Percentiles rank a stretch among this genome's conserved stretches.
phyloP scores from a whole-genome alignment of 768 basidiomycete species.

The Pleurotus platypus region DNA sequence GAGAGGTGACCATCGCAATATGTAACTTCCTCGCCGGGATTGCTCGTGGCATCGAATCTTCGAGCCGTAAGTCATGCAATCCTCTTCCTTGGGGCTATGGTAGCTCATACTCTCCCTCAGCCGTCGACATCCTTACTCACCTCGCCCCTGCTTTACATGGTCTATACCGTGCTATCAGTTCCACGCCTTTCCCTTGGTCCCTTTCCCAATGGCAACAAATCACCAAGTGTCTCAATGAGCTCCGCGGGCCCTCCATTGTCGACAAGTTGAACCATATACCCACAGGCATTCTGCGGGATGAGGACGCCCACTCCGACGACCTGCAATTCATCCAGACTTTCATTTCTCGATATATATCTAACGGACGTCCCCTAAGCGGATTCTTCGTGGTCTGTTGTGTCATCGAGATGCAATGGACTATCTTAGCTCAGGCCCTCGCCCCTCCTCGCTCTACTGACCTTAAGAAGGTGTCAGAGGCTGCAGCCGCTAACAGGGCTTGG shows the following conservation, averaged over 20 bases:
- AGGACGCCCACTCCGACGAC: conserved; percentile 43
- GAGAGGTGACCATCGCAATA: conserved; percentile 54
- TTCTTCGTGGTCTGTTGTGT: conserved; percentile 90
- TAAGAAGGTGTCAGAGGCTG: conserved; percentile 56
- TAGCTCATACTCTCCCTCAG: conserved; percentile 30
- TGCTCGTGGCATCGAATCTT: conserved; percentile 50
- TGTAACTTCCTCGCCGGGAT: conserved; percentile 54
- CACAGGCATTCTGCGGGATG: conserved; percentile 57
- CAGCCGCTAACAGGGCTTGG: conserved; percentile 85
- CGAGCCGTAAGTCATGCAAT: conserved; percentile 42
- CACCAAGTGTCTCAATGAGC: conserved; percentile 45
- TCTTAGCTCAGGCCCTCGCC: conserved; percentile 68
- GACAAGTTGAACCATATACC: conserved; percentile 72
- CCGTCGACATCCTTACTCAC: conserved; percentile 69
- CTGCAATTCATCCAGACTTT: conserved; percentile 65
- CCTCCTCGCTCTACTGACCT: conserved; percentile 22
- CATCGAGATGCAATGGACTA: conserved; percentile 81
- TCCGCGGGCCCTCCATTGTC: conserved; percentile 66
- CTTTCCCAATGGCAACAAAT: conserved; percentile 60
- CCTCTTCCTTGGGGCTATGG: neutral
- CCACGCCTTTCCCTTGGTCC: conserved; percentile 74
- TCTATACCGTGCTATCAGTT: conserved; percentile 80
- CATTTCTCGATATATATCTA: conserved; percentile 69
- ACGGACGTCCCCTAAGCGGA: conserved; percentile 77
- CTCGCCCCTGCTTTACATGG: conserved; percentile 82